These are phyloP conservation scores for Eucalyptus curtisii DNA, from an alignment of 345 rosid species.

Conservation along the genomic window DNA sequence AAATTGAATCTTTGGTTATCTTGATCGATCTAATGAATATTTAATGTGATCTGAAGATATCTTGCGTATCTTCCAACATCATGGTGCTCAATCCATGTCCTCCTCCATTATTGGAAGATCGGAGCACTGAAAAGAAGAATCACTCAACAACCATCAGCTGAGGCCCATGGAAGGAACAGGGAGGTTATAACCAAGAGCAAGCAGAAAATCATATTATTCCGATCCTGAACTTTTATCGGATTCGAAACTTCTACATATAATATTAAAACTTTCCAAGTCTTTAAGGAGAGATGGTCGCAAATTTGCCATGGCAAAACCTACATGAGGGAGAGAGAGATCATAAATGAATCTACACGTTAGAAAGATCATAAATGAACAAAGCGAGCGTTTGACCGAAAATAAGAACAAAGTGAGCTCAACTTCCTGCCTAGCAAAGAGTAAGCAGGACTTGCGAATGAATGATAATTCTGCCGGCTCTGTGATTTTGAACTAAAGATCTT, in stretches of 20 bases:
- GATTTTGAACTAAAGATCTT: background rate
- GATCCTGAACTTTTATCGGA: background rate
- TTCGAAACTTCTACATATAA: background rate
- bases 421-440: too few relatives aligned
- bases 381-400: too few relatives aligned
- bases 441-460: too few relatives aligned
- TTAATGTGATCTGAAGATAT: too few relatives aligned
- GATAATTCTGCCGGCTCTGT: accelerated
- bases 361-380: too few relatives aligned
- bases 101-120: background rate
- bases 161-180: background rate
- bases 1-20: too few relatives aligned
- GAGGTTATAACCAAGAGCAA: background rate
- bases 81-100: background rate
- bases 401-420: too few relatives aligned
- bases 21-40: too few relatives aligned
- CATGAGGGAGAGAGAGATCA: too few relatives aligned
- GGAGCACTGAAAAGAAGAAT: background rate
- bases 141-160: background rate
- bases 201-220: background rate
- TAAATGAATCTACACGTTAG: too few relatives aligned
- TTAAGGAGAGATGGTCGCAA: background rate
- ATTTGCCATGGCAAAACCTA: background rate
- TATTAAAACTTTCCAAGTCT: background rate
- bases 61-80: too few relatives aligned